Evolutionary conservation across 371 early-diverging fungal species (phyloP), one percentile per base, ranked within the genome.

Genomic region (Conidiobolus incongruus): DNA sequence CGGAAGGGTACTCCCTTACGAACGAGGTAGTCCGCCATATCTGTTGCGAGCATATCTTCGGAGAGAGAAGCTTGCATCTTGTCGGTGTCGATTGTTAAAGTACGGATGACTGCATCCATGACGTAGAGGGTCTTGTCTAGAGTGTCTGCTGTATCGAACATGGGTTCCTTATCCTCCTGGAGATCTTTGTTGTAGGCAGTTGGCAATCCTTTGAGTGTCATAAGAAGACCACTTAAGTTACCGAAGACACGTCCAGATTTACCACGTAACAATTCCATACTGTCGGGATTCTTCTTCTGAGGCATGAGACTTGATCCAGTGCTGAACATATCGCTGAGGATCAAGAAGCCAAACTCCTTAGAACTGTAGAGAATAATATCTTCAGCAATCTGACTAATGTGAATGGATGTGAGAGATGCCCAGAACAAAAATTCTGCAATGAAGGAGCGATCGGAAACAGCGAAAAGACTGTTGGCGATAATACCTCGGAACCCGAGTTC

Each of bases 301-400:
- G 96, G 96, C 96, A 95, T 95, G 62, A 95, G 60, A 52, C 86
- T 85, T 57, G 83, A 82, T 3, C 96, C 96, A n/a, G 93, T 95
- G 54, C 85, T 72, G 64, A 91, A 93, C 12, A 89, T 88, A 57
- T 95, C 96, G 6, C 90, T 88, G 35, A 92, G 62, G 47, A 66
- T 63, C 20, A 91, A 82, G 57, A 89, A 92, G 1, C 85, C 88
- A 62, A 93, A 95, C 62, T 95, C 93, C 26, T 73, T 72, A 5
- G 77, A 58, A 29, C 78, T 77, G 62, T 91, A 95, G 47, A 87
- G 77, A 49, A 95, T 92, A 51, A 95, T 63, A 57, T 95, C 96
- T 58, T 95, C 96, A 4, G 91, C 71, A 31, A 81, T 66, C n/a
- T 91, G 75, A 49, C 79, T 79, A 42, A 93, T 68, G 49, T 95